Conservation (phyloP, 148 eudicot genomes). For the Rhododendron henanense region DNA sequence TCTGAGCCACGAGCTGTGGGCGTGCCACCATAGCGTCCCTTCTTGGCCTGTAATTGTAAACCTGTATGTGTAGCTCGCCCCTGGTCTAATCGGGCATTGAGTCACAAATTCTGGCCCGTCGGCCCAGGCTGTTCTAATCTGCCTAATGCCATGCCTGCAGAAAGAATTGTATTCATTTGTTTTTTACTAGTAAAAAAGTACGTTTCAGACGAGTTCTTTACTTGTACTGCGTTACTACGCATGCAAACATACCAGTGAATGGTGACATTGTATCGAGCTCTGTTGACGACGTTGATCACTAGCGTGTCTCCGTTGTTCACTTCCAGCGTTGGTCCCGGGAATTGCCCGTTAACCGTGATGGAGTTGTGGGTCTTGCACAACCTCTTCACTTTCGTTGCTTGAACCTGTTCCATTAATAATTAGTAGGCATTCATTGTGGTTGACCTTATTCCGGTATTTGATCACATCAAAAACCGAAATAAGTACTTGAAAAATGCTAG, state of each 20-base stretch:
- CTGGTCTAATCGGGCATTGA: conserved; percentile 52
- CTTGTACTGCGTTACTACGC: background rate
- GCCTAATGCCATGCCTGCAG: conserved; percentile 47
- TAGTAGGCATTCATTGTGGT: background rate
- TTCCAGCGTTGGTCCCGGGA: conserved; percentile 69
- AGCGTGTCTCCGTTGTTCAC: conserved; percentile 59
- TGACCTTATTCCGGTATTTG: background rate
- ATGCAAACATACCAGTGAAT: conserved; percentile 50
- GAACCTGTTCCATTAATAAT: conserved; percentile 40
- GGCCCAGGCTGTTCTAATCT: conserved; percentile 44
- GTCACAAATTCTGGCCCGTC: conserved; percentile 52
- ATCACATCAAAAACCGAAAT: background rate
- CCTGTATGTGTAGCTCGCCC: conserved; percentile 37
- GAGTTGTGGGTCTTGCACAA: conserved; percentile 55
- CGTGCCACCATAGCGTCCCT: conserved; percentile 63
- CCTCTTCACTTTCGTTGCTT: conserved; percentile 65
- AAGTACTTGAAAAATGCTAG: background rate
- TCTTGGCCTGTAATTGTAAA: conserved; percentile 43
- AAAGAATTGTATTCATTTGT: background rate
- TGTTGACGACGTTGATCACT: conserved; percentile 54
- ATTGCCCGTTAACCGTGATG: conserved; percentile 74
- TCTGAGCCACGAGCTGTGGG: conserved; percentile 54
- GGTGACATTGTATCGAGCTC: conserved; percentile 61
- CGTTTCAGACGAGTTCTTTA: background rate
- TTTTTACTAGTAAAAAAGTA: background rate